Percentiles rank a stretch among this genome's conserved stretches.
phyloP scores from a whole-genome alignment of 768 basidiomycete genomes.

The Sarcodon sp. region DNA sequence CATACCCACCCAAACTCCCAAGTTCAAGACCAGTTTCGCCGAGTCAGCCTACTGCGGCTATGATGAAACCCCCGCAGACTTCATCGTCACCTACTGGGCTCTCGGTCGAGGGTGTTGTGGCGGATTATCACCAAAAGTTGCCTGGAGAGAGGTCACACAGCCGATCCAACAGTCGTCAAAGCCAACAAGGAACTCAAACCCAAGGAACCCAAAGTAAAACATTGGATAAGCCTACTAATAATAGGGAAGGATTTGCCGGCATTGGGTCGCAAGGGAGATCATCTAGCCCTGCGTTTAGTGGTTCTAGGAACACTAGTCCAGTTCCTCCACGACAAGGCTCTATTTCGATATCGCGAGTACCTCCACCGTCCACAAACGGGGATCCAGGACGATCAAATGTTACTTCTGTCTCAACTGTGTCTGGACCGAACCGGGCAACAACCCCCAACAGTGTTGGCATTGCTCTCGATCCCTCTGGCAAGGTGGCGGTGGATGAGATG shows the following conservation, averaged over 20 bases:
- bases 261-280: constrained; percentile 66
- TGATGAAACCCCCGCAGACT: constrained; percentile 56
- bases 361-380: constrained; percentile 4
- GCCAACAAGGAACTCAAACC: constrained; percentile 16
- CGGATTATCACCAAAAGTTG: constrained; percentile 71
- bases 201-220: constrained; percentile 15
- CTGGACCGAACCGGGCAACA: constrained; percentile 32
- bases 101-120: constrained; percentile 62
- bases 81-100: constrained; percentile 28
- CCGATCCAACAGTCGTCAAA: constrained; percentile 31
- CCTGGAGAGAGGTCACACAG: constrained; percentile 72
- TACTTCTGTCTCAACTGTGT: constrained; percentile 12
- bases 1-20: constrained; percentile 40
- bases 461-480: constrained; percentile 64
- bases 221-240: constrained; percentile 35
- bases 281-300: constrained; percentile 40
- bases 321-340: constrained; percentile 5
- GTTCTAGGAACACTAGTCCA: constrained; percentile 42
- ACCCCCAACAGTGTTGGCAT: constrained; percentile 80
- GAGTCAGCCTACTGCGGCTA: constrained; percentile 54
- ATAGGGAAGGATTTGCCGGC: constrained; percentile 53
- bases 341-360: not conserved
- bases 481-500: constrained; percentile 74
- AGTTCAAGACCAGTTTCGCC: constrained; percentile 67
- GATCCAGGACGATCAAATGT: constrained; percentile 23